phyloP scores from a whole-genome alignment of 305 asterid species.

The Fraxinus paxiana region DNA sequence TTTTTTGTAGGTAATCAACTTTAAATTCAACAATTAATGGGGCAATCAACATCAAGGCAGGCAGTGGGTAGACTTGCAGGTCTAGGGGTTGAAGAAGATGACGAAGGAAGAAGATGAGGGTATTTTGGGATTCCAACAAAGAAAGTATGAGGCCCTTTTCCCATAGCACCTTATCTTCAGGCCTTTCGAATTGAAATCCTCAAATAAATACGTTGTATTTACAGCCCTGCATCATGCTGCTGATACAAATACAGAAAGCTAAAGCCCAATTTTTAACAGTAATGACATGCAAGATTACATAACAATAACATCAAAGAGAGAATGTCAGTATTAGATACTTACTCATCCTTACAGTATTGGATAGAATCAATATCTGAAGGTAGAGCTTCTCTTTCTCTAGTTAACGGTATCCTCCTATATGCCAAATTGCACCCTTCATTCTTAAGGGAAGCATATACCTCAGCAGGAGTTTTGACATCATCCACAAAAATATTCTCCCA shows the following conservation, averaged over 20 bases:
- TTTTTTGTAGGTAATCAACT: background rate
- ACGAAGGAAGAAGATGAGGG: background rate
- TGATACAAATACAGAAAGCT: slow-evolving; percentile 19
- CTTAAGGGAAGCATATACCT: slow-evolving; percentile 71
- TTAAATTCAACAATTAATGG: background rate
- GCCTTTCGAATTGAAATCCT: background rate
- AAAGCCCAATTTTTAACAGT: slow-evolving; percentile 2
- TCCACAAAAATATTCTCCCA: slow-evolving; percentile 91
- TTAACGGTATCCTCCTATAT: slow-evolving; percentile 85
- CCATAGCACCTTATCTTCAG: background rate
- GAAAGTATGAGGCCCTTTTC: background rate
- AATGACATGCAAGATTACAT: slow-evolving; percentile 11
- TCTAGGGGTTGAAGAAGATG: background rate
- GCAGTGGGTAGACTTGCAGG: background rate
- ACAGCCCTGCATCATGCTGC: background rate
- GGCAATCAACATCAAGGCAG: background rate
- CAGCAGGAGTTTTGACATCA: slow-evolving; percentile 92
- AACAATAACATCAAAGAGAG: slow-evolving; percentile 6
- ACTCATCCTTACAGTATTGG: slow-evolving; percentile 84
- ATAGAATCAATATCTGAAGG: slow-evolving; percentile 92
- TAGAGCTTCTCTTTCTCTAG: slow-evolving; percentile 94
- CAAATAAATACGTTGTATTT: background rate
- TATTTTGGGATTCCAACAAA: background rate
- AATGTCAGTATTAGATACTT: slow-evolving; percentile 36
- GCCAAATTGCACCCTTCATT: slow-evolving; percentile 59